Conservation (phyloP, 495 filamentous ascomycete species). For the Aspergillus bertholletiae region DNA sequence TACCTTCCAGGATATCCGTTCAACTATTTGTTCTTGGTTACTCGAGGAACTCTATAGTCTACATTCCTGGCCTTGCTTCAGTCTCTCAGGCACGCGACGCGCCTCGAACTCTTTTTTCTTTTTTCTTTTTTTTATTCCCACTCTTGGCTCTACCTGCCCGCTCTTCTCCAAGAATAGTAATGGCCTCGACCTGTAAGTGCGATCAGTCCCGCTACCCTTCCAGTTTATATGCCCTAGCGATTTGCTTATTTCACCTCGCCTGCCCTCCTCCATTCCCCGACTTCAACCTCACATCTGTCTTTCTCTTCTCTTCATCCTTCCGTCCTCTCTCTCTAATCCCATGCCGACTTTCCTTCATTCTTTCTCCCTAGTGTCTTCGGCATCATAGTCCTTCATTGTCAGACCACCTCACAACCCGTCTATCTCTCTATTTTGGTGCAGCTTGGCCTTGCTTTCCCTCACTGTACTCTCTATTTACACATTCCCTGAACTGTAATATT, state of each 20-base stretch:
- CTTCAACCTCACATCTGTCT: slow-evolving; percentile 14
- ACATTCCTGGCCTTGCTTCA: slow-evolving; percentile 46
- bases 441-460: slow-evolving; percentile 4
- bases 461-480: slow-evolving; percentile 8
- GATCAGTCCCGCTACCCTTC: slow-evolving; percentile 22
- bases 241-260: slow-evolving; percentile 43
- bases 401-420: background rate
- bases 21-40: slow-evolving; percentile 19
- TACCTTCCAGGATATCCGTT: background rate
- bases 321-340: slow-evolving; percentile 9
- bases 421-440: slow-evolving; percentile 15
- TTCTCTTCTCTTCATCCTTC: slow-evolving; percentile 16
- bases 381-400: slow-evolving; percentile 17
- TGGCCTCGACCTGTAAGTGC: slow-evolving; percentile 42
- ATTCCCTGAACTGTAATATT: slow-evolving; percentile 5
- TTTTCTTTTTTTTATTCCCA: too few relatives aligned
- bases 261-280: slow-evolving; percentile 27
- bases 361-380: slow-evolving; percentile 13
- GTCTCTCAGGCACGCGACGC: slow-evolving; percentile 39
- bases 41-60: slow-evolving; percentile 37
- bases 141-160: slow-evolving; percentile 18
- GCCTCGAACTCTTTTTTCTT: slow-evolving; percentile 19
- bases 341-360: slow-evolving; percentile 22
- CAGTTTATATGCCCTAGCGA: slow-evolving; percentile 30
- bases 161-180: slow-evolving; percentile 23